Evolutionary conservation across 768 basidiomycete species (phyloP), one percentile per base, ranked within the genome.

Genomic region (Mycena haematopus): DNA sequence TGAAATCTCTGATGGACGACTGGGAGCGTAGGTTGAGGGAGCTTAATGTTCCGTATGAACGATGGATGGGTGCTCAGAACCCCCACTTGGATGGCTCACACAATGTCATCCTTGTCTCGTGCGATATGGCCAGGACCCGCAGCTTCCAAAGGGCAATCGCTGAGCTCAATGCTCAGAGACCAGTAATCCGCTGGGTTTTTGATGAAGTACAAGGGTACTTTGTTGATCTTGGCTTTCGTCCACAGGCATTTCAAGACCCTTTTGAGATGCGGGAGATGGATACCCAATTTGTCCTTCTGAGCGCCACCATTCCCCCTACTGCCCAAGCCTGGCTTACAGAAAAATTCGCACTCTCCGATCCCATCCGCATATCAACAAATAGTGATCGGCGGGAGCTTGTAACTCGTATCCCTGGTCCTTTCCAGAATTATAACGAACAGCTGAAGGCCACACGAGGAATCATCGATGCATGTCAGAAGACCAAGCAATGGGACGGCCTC

Each of bases 181-280:
- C 42, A 0, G 45, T 76, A 0, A 36, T 62, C 0, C 62, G 69
- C 0, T 38, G 57, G 0, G 47, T 76, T 0, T 33, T 75, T 1
- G 72, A 77, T 19, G 72, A 76, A 29, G 68, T 68, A 0, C 71
- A 73, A 21, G 62, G 71, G 2, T 67, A 67, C 0, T 4, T 69
- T 3, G 59, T 56, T 0, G 47, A 62, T 13, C 42, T 53, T 0
- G 27, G 45, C 9, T 75, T 68, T 36, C 65, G 72, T 0, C 27
- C 33, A 1, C 19, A 46, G 1, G 10, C 65, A 0, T 49, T 73
- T 10, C 0, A 29, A 2, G 31, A 59, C 42, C 50, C 70, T 44
- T 65, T 44, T 3, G 38, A 60, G 3, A 57, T 73, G 1, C 66
- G 71, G 1, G 44, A 31, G 1, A 49, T 70, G 1, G 19, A 63